Base-by-base conservation (phyloP, 176 grass and related monocot species). In the Oryza brachyantha region DNA sequence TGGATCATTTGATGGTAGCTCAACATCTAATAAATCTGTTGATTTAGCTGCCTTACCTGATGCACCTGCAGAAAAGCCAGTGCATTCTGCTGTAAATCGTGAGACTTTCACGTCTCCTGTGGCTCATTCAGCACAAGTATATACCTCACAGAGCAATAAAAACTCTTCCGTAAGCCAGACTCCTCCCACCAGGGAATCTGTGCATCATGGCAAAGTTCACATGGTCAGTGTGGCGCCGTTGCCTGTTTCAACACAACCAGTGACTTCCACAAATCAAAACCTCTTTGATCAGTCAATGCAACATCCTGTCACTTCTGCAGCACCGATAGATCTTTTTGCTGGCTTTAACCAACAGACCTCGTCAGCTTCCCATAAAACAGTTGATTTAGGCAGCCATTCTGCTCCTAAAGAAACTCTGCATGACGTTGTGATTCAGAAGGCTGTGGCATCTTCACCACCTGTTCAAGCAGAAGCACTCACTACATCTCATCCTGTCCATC, bases 1-100 rank as follows among this genome's bases (percentile, higher is more conserved):
- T 83, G 92, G 87, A 84, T 98, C 90, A 16, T 97, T 90, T 73
- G 86, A 88, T 35, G 86, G 81, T 31, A 84, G 70, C 70, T 84
- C 75, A 63, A 8, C 28, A 17, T 88, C 80, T 79, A 83, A 84
- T 46, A 88, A 88, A 54, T 88, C 86, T 71, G 29, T 46, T 59
- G 88, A 91, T 87, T 91, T 86, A 48, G 63, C 74, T 73, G 42
- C 75, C 54, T 22, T 42, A 28, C 52, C 84, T 84, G 87, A 92
- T 81, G 81, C 66, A 77, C 82, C 71, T 65, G 81, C 58, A 81
- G 87, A 89, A 72, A 85, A 79, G 35, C 68, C 88, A 81, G 43
- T 70, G 26, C 85, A 83, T 81, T 83, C 72, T 83, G 68, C 64
- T 75, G 79, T 79, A 72, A 89, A 77, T 29, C 73, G 62, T 66